Percentiles rank a stretch among this genome's conserved stretches.
These are phyloP conservation scores for Lagenaria siceraria DNA, from an alignment of 306 rosid genomes.

Conservation along the genomic window DNA sequence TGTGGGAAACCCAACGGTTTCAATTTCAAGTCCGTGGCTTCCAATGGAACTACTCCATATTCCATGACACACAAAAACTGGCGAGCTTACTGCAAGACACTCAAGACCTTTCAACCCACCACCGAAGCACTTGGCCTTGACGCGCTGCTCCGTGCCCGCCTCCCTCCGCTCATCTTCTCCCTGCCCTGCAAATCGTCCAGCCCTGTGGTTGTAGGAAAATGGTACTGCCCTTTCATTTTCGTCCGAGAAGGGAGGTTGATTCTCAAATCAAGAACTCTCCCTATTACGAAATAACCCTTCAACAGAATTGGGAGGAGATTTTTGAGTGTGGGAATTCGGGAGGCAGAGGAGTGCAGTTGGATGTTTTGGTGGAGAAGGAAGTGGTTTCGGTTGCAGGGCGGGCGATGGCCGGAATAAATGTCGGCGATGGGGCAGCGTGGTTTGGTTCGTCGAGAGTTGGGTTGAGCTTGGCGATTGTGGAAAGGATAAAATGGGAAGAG, in stretches of 20 bases:
- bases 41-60: slow-evolving; percentile 37
- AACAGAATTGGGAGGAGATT: slow-evolving; percentile 32
- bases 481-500: slow-evolving; percentile 44
- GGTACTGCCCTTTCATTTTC: slow-evolving; percentile 36
- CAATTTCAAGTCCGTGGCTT: slow-evolving; percentile 35
- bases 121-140: too few relatives aligned
- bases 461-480: slow-evolving; percentile 34
- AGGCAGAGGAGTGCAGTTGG: slow-evolving; percentile 22
- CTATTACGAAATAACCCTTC: slow-evolving; percentile 27
- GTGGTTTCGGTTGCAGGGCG: slow-evolving; percentile 18
- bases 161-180: too few relatives aligned
- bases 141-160: too few relatives aligned
- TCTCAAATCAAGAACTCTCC: not conserved
- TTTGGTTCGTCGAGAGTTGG: slow-evolving; percentile 35
- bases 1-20: slow-evolving; percentile 23
- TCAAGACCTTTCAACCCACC: slow-evolving; percentile 20
- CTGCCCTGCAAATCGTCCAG: not conserved
- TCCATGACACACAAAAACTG: slow-evolving; percentile 36
- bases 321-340: not conserved
- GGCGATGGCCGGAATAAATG: slow-evolving; percentile 13
- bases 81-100: slow-evolving; percentile 17
- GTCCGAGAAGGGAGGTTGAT: slow-evolving; percentile 13
- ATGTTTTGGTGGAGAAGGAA: slow-evolving; percentile 32
- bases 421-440: slow-evolving; percentile 25
- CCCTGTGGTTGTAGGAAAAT: slow-evolving; percentile 26